A percentile compares a stretch with the other conserved stretches of the same genome.
Conservation (phyloP, 345 rosid genomes). For the Hypericum androsaemum region DNA sequence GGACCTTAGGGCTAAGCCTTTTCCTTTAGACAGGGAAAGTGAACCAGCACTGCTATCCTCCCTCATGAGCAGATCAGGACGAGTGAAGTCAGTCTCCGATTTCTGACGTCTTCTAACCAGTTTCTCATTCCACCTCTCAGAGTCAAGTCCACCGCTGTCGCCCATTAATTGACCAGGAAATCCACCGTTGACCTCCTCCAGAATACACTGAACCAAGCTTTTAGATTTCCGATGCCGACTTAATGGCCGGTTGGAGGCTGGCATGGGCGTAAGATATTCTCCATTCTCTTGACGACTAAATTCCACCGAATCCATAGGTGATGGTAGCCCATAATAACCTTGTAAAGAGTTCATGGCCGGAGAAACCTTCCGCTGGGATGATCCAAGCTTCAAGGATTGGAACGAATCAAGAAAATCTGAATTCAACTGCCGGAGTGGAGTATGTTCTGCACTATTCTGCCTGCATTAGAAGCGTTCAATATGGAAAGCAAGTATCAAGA, state of each 20-base stretch:
- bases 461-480: constrained; percentile 35
- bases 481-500: not conserved
- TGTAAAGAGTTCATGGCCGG: constrained; percentile 22
- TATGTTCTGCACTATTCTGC: constrained; percentile 19
- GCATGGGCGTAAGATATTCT: constrained; percentile 17
- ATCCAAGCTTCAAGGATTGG: constrained; percentile 16
- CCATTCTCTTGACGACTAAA: constrained; percentile 25
- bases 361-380: constrained; percentile 16
- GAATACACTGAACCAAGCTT: constrained; percentile 42
- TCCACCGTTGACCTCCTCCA: constrained; percentile 19
- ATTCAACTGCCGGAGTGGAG: constrained; percentile 19
- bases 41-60: constrained; percentile 12
- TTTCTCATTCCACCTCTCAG: constrained; percentile 35
- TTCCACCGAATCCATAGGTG: not conserved
- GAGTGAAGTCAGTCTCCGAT: constrained; percentile 39
- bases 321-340: constrained; percentile 21
- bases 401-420: constrained; percentile 44
- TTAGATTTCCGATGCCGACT: constrained; percentile 23
- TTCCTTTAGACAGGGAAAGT: constrained; percentile 14
- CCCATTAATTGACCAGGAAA: constrained; percentile 1
- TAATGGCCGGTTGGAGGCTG: constrained; percentile 11
- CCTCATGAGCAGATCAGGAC: constrained; percentile 4
- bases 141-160: constrained; percentile 22
- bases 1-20: constrained; percentile 22
- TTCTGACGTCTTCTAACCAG: constrained; percentile 53